Base-by-base conservation (phyloP, 208 protist species). In the Leishmania arabica region DNA sequence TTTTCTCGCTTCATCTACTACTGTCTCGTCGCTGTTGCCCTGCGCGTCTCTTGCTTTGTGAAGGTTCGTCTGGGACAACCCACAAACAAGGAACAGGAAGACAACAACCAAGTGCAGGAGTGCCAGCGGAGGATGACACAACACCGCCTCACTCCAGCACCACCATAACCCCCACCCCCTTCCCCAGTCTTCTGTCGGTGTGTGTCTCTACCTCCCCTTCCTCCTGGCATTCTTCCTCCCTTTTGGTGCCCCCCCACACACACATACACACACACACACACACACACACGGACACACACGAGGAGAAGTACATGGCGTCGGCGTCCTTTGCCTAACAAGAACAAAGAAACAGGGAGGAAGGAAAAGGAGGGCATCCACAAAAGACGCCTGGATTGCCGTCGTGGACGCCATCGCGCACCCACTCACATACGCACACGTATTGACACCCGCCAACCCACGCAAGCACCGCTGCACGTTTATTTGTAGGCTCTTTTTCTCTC, bases 401-500 rank as follows among this genome's bases (percentile, higher is more conserved):
- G 45, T 47, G 24, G 69, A 54, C 69, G 19, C 37, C n/a, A 34
- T 56, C 27, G 69, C 37, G n/a, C 69, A 53, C 71, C 42, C 51
- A 19, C 31, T 40, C 42, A 75, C 31, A 75, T 15, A n/a, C 82
- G 65, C 31, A 56, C 75, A 79, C 51, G 2, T 65, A 8, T 45
- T n/a, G 49, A 37, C 42, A 24, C 42, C 21, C 40, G 21, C 24
- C 11, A 45, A n/a, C 17, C 8, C 34, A 71, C 21, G 19, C 37
- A 42, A 47, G 65, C 31, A 47, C 65, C 19, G 13, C 21, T 71
- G 6, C 65, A 21, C 49, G 45, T 71, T 31, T 8, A n/a, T 68
- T 71, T 24, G 65, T 45, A 71, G 65, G 40, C 37, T 49, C 40
- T 47, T 54, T 21, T 54, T 54, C 51, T 54, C 51, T 54, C 9